Evolutionary conservation across 2,329 filamentous ascomycete species (phyloP), one percentile per base, ranked within the genome.

Genomic region (Penicillium expansum): DNA sequence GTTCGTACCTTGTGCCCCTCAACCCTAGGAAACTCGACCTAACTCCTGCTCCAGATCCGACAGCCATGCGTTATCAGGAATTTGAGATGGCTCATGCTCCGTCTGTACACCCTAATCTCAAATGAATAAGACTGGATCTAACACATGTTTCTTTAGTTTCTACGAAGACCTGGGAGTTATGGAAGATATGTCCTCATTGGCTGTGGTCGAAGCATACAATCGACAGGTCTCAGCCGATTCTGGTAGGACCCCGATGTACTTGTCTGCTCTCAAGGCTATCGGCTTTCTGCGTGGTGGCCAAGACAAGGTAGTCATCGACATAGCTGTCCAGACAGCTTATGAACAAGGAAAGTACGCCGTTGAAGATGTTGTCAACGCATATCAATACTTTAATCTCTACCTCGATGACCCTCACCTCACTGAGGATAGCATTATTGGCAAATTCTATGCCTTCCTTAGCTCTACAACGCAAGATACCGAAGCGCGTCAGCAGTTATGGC

Each of bases 111-210:
- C 30, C n/a, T 18, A 24, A 37, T 5, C 8, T 30, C 14, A 9
- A 37, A 30, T n/a, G 24, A 4, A 35, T 13, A 14, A 14, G 20
- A 32, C 14, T 43, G 5, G 11, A 7, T 22, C 55, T 57, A 30
- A 53, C 50, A 35, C n/a, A 6, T 33, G 22, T 20, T 20, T 37
- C 37, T 56, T 11, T 65, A 79, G 79, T 41, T 77, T 81, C 62
- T 88, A 87, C 68, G 83, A 84, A 48, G 83, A 84, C 60, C 75
- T 91, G 22, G 88, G 88, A 22, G 80, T 80, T 14, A 70, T 85
- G 9, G 79, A 82, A 38, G 82, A 88, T 66, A 88, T 89, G 70
- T 80, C 83, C 5, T 84, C 89, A 65, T 67, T 75, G 1, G 72
- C 86, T n/a, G 73, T 91, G 18, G 73, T 80, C 29, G 88, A 85